These are phyloP conservation scores for Biscutella laevigata DNA, from an alignment of 441 rosid species.

Conservation along the genomic window DNA sequence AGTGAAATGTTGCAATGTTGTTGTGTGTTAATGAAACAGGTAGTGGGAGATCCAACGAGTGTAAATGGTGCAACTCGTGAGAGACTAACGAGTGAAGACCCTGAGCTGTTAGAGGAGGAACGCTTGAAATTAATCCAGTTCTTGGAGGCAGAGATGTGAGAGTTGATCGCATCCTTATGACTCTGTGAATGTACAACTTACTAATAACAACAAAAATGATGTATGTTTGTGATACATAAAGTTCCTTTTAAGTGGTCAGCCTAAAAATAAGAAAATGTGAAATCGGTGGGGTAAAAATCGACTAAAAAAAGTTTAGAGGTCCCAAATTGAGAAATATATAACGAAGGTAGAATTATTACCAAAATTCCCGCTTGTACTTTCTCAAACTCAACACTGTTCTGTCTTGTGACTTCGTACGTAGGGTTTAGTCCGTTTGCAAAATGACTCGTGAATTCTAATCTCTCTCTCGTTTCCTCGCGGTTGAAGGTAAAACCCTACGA, in stretches of 20 bases:
- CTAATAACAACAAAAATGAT: constrained; percentile 17
- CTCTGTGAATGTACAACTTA: constrained; percentile 1
- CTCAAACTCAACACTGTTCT: constrained; percentile 8
- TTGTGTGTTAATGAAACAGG: constrained; percentile 35
- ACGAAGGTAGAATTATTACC: constrained; percentile 12
- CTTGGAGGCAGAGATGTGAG: constrained; percentile 43
- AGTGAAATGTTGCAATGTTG: not conserved
- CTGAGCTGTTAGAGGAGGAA: constrained; percentile 52
- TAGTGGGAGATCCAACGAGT: constrained; percentile 33
- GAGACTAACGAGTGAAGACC: constrained; percentile 53
- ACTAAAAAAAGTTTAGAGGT: not conserved
- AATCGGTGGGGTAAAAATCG: not conserved
- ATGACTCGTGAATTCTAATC: constrained; percentile 15
- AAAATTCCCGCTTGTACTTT: constrained; percentile 25
- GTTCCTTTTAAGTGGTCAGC: no score
- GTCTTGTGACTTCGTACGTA: constrained; percentile 8
- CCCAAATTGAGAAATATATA: not conserved
- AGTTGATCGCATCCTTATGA: not conserved
- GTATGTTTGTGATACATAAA: constrained; percentile 11
- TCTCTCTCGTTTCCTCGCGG: not conserved
- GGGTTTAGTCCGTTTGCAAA: constrained; percentile 23
- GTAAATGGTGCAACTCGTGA: constrained; percentile 34
- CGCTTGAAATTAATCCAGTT: constrained; percentile 42
- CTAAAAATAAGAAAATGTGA: not conserved
- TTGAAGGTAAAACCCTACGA: constrained; percentile 12